These are phyloP conservation scores for Lentinula novae-zelandiae DNA, from an alignment of 1,284 basidiomycete genomes.

Conservation along the genomic window DNA sequence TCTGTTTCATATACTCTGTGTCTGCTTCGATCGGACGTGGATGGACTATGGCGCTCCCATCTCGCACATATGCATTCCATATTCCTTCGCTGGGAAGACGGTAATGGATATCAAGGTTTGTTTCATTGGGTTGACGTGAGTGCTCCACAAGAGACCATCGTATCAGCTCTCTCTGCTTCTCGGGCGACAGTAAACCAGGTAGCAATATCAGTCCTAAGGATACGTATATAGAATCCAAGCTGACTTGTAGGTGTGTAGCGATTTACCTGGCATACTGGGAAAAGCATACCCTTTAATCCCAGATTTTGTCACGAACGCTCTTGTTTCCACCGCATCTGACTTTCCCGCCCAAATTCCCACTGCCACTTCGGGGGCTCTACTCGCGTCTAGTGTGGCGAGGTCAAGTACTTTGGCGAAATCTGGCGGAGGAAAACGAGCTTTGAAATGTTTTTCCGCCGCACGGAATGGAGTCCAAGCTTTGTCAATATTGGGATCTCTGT, in stretches of 20 bases:
- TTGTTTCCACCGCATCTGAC: conserved; percentile 31
- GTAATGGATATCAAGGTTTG: conserved; percentile 86
- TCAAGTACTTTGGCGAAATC: conserved; percentile 68
- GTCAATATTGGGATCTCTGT: conserved; percentile 40
- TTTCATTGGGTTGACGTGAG: conserved; percentile 76
- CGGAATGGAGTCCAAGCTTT: conserved; percentile 69
- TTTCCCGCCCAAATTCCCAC: conserved; percentile 47
- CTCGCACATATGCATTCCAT: conserved; percentile 59
- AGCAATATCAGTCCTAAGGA: conserved; percentile 75
- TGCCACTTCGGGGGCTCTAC: conserved; percentile 35
- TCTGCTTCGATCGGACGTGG: conserved; percentile 36
- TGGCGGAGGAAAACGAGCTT: conserved; percentile 70
- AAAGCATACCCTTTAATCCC: conserved; percentile 42
- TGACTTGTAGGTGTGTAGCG: conserved; percentile 6
- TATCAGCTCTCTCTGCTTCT: conserved; percentile 64
- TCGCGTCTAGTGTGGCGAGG: conserved; percentile 44
- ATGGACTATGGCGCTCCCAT: conserved; percentile 26
- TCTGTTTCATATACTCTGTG: conserved; percentile 19
- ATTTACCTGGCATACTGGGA: conserved; percentile 54
- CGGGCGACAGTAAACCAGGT: conserved; percentile 61
- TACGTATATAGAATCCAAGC: conserved; percentile 13
- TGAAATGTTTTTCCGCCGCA: conserved; percentile 73
- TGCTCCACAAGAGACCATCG: conserved; percentile 71
- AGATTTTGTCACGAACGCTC: conserved; percentile 24
- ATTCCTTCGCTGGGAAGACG: conserved; percentile 64